Evolutionary conservation across 2,329 filamentous ascomycete species (phyloP).

Genomic region (Nigrospora sphaerica): DNA sequence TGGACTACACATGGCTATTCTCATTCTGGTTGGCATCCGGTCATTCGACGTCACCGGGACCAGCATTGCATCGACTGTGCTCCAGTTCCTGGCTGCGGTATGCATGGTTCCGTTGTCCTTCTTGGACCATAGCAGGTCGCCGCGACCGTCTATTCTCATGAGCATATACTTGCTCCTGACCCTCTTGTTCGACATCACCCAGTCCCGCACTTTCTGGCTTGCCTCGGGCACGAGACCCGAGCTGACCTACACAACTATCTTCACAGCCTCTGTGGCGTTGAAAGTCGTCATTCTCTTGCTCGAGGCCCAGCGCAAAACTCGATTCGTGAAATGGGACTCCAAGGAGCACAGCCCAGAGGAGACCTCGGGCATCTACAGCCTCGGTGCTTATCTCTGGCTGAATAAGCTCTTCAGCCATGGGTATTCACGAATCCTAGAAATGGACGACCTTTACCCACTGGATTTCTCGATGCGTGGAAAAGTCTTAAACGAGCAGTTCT

Average conservation of each 20-base stretch:
- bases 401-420: conserved; percentile 25
- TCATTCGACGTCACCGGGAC: conserved; percentile 2
- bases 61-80: conserved; percentile 2
- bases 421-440: conserved; percentile 22
- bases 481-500: conserved; percentile 11
- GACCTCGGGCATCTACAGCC: conserved; percentile 24
- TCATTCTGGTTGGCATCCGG: conserved; percentile 3
- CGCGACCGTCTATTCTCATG: conserved; percentile 34
- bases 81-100: conserved; percentile 4
- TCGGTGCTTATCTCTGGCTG: conserved; percentile 27
- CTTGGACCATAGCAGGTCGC: conserved; percentile 9
- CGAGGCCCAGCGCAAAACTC: conserved; percentile 13
- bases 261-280: conserved; percentile 8
- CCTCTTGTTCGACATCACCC: conserved; percentile 33
- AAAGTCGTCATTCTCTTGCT: conserved; percentile 12
- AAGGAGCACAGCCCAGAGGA: conserved; percentile 24
- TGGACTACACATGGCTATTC: conserved; percentile 4
- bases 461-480: conserved; percentile 12
- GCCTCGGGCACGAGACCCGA: conserved; percentile 5
- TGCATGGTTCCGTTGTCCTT: conserved; percentile 7
- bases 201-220: conserved; percentile 24
- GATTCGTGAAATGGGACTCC: conserved; percentile 6
- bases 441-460: conserved; percentile 25
- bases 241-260: conserved; percentile 7
- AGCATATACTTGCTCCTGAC: conserved; percentile 31